Evolutionary conservation across 2,329 filamentous ascomycete genomes (phyloP), one percentile per base, ranked within the genome.

Genomic region (Fusarium sp.): DNA sequence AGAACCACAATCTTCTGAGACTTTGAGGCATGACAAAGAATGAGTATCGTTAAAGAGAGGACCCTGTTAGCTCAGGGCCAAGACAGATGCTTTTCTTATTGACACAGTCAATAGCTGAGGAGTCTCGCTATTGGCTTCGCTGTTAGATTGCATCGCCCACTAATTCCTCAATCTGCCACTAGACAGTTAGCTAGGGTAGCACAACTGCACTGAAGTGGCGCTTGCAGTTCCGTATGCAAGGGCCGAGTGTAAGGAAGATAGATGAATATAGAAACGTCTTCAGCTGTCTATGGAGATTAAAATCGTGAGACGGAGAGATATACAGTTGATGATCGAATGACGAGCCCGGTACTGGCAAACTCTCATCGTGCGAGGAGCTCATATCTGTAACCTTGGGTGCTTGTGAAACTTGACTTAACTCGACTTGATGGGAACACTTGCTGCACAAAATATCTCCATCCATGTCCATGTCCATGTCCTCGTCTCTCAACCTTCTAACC

Each of bases 181-280:
- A 58, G 32, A 25, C 53, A 40, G 49, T 47, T 67, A 45, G 29
- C 22, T 49, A n/a, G 55, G 56, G 64, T 54, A 64, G 57, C 41
- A 70, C 54, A 58, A 48, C 67, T 58, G 67, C 62, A 57, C n/a
- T 53, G 55, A 34, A 54, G 49, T 52, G 67, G 62, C 48, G 54
- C 58, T 70, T 41, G 53, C 53, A 67, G 52, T 44, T 34, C 32
- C 56, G 44, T 60, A 71, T 70, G 63, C 63, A 70, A 70, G 58
- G 62, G 46, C 43, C 52, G 49, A 25, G 30, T 38, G 25, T 47
- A 64, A 51, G 40, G 4, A 30, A 48, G 18, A 32, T 29, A 29
- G 27, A 9, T 46, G 11, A 43, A 25, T 40, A 11, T n/a, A 40
- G 20, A 13, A n/a, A 38, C n/a, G n/a, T 25, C 16, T 20, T 30